Conservation (phyloP, 208 protist genomes). For the Trypanosoma vivax region DNA sequence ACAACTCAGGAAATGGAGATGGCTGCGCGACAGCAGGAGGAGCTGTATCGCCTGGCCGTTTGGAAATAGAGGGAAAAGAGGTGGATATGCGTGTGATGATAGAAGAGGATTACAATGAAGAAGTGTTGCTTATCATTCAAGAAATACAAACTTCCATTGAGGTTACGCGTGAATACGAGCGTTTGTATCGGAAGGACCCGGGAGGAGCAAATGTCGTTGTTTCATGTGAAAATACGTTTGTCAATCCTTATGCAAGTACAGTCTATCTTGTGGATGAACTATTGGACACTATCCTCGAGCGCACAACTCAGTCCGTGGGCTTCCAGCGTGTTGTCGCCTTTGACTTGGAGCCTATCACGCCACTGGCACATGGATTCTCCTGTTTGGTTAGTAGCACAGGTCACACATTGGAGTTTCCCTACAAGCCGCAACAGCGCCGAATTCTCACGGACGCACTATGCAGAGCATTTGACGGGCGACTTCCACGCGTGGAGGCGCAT, state of each 20-base stretch:
- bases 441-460: slow-evolving; percentile 43
- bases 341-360: slow-evolving; percentile 70
- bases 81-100: slow-evolving; percentile 22
- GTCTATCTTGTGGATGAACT: slow-evolving; percentile 65
- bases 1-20: slow-evolving; percentile 47
- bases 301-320: slow-evolving; percentile 40
- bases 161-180: slow-evolving; percentile 57
- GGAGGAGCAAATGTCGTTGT: slow-evolving; percentile 48
- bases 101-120: slow-evolving; percentile 50
- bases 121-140: slow-evolving; percentile 47
- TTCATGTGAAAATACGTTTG: slow-evolving; percentile 39
- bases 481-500: slow-evolving; percentile 41
- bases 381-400: slow-evolving; percentile 79
- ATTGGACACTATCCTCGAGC: slow-evolving; percentile 47
- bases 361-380: slow-evolving; percentile 51
- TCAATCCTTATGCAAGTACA: slow-evolving; percentile 68
- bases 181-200: slow-evolving; percentile 39
- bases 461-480: slow-evolving; percentile 73
- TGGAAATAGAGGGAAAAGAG: slow-evolving; percentile 61
- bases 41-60: slow-evolving; percentile 28
- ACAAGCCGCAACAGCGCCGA: slow-evolving; percentile 64
- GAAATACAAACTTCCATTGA: slow-evolving; percentile 52
- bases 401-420: slow-evolving; percentile 64
- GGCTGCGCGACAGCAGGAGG: slow-evolving; percentile 47
- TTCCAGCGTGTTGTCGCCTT: slow-evolving; percentile 74